Evolutionary conservation across 371 early-diverging fungal species (phyloP).

Genomic region (Saksenaea vasiformis): DNA sequence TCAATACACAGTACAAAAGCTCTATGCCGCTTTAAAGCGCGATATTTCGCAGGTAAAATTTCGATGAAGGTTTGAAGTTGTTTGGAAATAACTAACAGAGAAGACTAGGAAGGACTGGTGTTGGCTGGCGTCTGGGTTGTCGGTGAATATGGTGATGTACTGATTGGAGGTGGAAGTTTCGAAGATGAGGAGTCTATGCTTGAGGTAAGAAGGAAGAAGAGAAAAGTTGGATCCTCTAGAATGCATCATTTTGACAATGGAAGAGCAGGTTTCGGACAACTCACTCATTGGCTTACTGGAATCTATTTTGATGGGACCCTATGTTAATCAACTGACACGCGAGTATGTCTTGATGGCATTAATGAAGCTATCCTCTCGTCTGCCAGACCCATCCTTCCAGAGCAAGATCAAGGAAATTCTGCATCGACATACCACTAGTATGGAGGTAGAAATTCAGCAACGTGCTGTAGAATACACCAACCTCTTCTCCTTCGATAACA

Average conservation of each 20-base stretch:
- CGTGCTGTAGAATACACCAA: conserved; percentile 89
- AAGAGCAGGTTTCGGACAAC: conserved; percentile 60
- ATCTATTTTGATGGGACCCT: conserved; percentile 76
- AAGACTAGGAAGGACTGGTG: conserved; percentile 80
- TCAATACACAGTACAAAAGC: conserved; percentile 84
- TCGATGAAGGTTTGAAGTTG: conserved; percentile 12
- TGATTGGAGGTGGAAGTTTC: conserved; percentile 66
- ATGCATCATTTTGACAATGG: neutral
- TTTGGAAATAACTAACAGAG: conserved; percentile 12
- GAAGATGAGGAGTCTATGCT: conserved; percentile 70
- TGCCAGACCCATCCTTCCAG: conserved; percentile 54
- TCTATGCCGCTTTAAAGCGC: conserved; percentile 79
- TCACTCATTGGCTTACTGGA: conserved; percentile 77
- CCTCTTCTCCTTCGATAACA: conserved; percentile 73
- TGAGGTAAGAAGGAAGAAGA: conserved; percentile 43
- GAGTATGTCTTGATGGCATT: conserved; percentile 87
- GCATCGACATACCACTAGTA: conserved; percentile 62
- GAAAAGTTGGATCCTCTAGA: too few relatives aligned
- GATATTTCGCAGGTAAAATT: conserved; percentile 69
- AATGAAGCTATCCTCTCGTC: conserved; percentile 86
- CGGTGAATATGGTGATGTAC: conserved; percentile 95
- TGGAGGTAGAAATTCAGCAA: conserved; percentile 92
- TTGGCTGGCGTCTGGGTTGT: conserved; percentile 92
- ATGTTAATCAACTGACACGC: conserved; percentile 74
- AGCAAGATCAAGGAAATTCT: conserved; percentile 61